Evolutionary conservation across 495 filamentous ascomycete species (phyloP).

Genomic region (Talaromyces ruber): DNA sequence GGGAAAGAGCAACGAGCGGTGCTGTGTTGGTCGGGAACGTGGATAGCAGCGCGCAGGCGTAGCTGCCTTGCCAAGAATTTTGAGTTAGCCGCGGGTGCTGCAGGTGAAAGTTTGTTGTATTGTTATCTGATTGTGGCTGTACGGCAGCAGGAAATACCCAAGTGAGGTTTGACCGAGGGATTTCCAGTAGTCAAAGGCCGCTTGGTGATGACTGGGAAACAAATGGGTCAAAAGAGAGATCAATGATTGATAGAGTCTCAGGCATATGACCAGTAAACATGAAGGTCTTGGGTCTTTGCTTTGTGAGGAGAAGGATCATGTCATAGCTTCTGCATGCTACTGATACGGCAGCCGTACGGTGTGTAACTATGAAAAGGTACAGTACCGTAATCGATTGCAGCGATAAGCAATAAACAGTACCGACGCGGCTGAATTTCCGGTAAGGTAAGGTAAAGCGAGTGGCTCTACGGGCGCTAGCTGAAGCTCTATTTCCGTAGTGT

Average conservation of each 20-base stretch:
- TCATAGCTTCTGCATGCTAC: constrained; percentile 1
- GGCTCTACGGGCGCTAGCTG: neutral
- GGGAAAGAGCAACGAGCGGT: neutral
- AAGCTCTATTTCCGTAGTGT: neutral
- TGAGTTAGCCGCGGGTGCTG: constrained; percentile 3
- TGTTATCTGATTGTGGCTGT: neutral
- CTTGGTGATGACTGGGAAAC: neutral
- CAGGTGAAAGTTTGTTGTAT: neutral
- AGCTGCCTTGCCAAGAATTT: constrained; percentile 6
- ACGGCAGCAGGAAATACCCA: neutral
- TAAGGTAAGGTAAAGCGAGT: neutral
- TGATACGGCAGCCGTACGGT: neutral
- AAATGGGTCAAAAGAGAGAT: constrained; percentile 2
- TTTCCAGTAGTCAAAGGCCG: neutral
- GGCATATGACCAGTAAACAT: neutral
- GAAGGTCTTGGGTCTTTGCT: no score
- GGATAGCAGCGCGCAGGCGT: neutral
- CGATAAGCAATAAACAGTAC: neutral
- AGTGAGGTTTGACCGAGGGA: neutral
- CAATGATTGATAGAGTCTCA: neutral
- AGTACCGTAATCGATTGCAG: neutral
- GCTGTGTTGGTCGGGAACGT: neutral
- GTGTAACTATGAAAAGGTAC: neutral
- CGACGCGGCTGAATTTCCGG: neutral
- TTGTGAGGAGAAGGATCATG: constrained; percentile 2